Base-by-base conservation (phyloP, 208 protist species). In the Trypanosoma avium region DNA sequence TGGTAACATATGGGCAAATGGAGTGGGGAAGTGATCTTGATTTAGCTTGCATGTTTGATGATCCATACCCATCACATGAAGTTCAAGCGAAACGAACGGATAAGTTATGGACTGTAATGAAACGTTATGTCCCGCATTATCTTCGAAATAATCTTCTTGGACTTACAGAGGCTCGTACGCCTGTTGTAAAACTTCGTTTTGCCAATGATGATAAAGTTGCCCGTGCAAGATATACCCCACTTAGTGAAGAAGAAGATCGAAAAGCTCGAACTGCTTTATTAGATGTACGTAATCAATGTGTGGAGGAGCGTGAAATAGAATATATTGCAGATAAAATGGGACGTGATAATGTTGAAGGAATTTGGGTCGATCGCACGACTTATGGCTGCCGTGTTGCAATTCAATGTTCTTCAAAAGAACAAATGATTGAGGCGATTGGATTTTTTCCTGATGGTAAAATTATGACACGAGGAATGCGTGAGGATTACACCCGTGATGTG, bases 21-120 rank as follows among this genome's bases (percentile, higher is more conserved):
- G 90, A 95, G 69, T 93, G 87, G 87, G 86, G 87, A n/a, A 92
- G 85, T 48, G 90, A 95, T 56, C 63, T 95, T 1, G 90, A 95
- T 69, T 77, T 95, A n/a, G 86, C 86, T 24, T 93, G 86, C 65
- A 77, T 95, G 60, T 92, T 95, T 69, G 86, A 95, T 60, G 90
- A 95, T 58, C 86, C 87, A 17, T 93, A 92, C 71, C 86, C 86
- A 3, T 75, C 75, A 6, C 86, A 93, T 60, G 71, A 79, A 12
- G 74, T 93, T 19, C 90, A 95, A 52, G 77, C 85, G 13, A 93
- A 93, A 64, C 86, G 86, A 8, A 86, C 79, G 36, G 90, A 95
- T 21, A 92, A 93, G 64, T 75, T 95, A 27, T 95, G 86, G 85
- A 86, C 78, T 24, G 90, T 92, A 27, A 90, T 93, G 36, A 93